Base-by-base conservation (phyloP, 2,329 filamentous ascomycete species). In the Samsoniella hepiali region DNA sequence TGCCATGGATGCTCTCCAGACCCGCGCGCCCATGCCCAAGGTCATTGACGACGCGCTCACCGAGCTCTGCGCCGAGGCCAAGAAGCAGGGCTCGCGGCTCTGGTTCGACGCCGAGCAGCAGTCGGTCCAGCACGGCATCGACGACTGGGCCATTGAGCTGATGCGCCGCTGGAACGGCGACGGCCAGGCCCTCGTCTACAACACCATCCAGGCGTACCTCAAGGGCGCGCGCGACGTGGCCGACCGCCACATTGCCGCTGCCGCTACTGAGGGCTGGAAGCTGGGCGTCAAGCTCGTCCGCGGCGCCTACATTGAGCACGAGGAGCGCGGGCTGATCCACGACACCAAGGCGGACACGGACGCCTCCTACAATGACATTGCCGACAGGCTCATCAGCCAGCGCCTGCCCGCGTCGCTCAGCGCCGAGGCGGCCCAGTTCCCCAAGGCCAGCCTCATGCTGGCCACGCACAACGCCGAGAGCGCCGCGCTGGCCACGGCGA, bases 41-140 rank as follows among this genome's bases (percentile, higher is more conserved):
- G 81, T 82, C 3, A 85, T 95, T 69, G 81, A 84, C 31, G 74
- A 80, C 2, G 88, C 89, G 10, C 88, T 94, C 64, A 83, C 88
- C 66, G 79, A 84, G 57, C 85, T 93, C 63, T 93, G 91, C 75
- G 78, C 85, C 49, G 81, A 87, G 17, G 90, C 91, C 0, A 80
- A 82, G 1, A 76, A 81, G 15, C 84, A 86, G 63, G 84, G 86
- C n/a, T 84, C 93, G 1, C 81, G 84, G 5, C 79, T 95, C 2
- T 83, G 94, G 2, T 89, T 93, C 66, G 90, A 93, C 67, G 91
- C 91, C 1, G 91, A 96, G 75, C 90, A 93, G 72, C 85, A 86
- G 60, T 81, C 84, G 56, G 82, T 92, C 22, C 89, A 93, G 75
- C 77, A 81, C 10, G 90, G 90, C 6, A 91, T 93, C 66, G 87